Evolutionary conservation across 2,329 filamentous ascomycete species (phyloP).

Genomic region (Cercospora canescens): DNA sequence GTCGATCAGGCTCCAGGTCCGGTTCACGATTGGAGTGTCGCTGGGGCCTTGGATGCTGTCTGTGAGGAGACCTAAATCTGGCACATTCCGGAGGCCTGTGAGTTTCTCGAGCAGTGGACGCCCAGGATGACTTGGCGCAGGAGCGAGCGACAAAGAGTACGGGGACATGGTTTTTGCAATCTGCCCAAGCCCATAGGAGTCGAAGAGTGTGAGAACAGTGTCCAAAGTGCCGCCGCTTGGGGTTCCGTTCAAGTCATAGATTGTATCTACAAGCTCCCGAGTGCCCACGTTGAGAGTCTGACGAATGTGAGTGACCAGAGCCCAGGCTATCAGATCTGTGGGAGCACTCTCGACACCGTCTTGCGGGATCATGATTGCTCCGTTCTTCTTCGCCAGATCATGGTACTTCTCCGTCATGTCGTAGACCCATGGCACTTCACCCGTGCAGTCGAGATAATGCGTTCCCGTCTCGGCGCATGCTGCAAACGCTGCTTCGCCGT

Average conservation of each 20-base stretch:
- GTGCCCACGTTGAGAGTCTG: slow-evolving; percentile 53
- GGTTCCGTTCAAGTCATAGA: slow-evolving; percentile 56
- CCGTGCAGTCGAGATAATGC: slow-evolving; percentile 67
- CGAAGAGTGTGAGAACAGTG: slow-evolving; percentile 62
- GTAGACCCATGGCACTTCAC: slow-evolving; percentile 55
- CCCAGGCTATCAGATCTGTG: slow-evolving; percentile 56
- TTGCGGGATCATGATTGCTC: slow-evolving; percentile 63
- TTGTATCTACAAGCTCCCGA: slow-evolving; percentile 52
- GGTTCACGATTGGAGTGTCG: slow-evolving; percentile 60
- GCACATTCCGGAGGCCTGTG: slow-evolving; percentile 55
- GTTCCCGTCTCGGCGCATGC: slow-evolving; percentile 66
- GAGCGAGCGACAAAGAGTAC: slow-evolving; percentile 52
- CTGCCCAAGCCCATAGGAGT: slow-evolving; percentile 48
- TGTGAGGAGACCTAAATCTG: slow-evolving; percentile 60
- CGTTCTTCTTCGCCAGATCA: slow-evolving; percentile 57
- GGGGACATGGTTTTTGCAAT: slow-evolving; percentile 51
- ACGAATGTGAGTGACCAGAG: slow-evolving; percentile 55
- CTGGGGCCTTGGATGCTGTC: slow-evolving; percentile 53
- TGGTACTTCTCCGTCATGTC: slow-evolving; percentile 64
- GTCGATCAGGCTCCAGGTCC: slow-evolving; percentile 58
- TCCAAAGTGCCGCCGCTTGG: slow-evolving; percentile 62
- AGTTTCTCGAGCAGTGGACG: slow-evolving; percentile 41
- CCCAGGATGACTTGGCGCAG: slow-evolving; percentile 35
- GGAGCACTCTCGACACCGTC: slow-evolving; percentile 63
- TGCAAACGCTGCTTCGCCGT: slow-evolving; percentile 64